These are phyloP conservation scores for Haplosporangium sp. DNA, from an alignment of 371 early-diverging fungal genomes.

Conservation along the genomic window DNA sequence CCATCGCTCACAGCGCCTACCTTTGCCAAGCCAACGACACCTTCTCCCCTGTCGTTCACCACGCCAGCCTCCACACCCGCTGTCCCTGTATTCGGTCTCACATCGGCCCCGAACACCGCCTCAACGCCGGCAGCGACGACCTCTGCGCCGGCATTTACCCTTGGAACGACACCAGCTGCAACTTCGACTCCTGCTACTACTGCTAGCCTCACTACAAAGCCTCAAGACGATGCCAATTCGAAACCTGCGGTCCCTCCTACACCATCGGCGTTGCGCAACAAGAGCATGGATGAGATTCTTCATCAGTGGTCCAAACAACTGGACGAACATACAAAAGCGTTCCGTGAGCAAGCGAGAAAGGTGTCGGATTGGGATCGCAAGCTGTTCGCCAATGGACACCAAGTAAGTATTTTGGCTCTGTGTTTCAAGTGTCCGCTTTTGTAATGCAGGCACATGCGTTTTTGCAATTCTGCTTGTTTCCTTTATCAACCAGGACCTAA, in stretches of 20 bases:
- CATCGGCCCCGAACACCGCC: constrained; percentile 2
- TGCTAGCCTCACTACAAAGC: constrained; percentile 43
- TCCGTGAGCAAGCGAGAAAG: constrained; percentile 87
- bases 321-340: constrained; percentile 80
- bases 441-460: too few species aligned
- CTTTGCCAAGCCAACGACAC: constrained; percentile 23
- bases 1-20: constrained; percentile 27
- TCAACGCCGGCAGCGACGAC: constrained; percentile 39
- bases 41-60: constrained; percentile 21
- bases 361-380: constrained; percentile 89
- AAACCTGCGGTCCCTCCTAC: constrained; percentile 55
- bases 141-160: constrained; percentile 20
- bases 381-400: constrained; percentile 85
- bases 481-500: too few species aligned
- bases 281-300: constrained; percentile 90
- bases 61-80: constrained; percentile 46
- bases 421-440: neutral
- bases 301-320: constrained; percentile 89
- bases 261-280: constrained; percentile 62
- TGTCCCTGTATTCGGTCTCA: constrained; percentile 54
- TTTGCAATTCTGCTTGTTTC: neutral
- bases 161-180: constrained; percentile 30
- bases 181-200: constrained; percentile 47
- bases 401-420: constrained; percentile 58
- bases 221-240: constrained; percentile 55